Conservation (phyloP, 1,284 basidiomycete genomes). For the Ceratobasidium sp. region DNA sequence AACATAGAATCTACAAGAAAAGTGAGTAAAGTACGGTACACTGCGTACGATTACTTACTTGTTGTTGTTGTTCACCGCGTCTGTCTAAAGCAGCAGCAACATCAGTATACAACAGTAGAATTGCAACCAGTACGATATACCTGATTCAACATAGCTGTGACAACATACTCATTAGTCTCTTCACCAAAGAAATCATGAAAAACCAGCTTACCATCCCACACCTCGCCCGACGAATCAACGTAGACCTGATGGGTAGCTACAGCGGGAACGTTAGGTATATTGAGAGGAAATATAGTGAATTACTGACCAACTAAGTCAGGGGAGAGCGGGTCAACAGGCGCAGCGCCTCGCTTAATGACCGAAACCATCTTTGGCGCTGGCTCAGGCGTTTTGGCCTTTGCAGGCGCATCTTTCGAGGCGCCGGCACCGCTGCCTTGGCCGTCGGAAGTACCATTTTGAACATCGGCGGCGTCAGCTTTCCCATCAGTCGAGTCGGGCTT, state of each 20-base stretch:
- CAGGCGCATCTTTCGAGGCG: constrained; percentile 49
- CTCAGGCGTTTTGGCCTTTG: constrained; percentile 26
- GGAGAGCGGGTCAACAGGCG: constrained; percentile 67
- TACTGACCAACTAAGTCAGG: constrained; percentile 60
- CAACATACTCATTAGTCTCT: background rate
- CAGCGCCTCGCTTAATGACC: constrained; percentile 67
- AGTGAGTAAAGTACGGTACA: too few species aligned
- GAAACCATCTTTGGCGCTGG: constrained; percentile 47
- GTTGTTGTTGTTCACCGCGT: constrained; percentile 37
- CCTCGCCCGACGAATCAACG: constrained; percentile 56
- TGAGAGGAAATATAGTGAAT: background rate
- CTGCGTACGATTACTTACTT: background rate
- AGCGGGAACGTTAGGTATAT: background rate
- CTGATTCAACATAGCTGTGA: constrained; percentile 67
- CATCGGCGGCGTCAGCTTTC: constrained; percentile 48
- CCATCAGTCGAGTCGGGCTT: background rate
- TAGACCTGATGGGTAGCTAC: constrained; percentile 68
- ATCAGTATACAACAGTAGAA: background rate
- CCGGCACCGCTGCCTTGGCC: constrained; percentile 51
- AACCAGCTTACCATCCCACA: constrained; percentile 63
- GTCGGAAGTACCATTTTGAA: constrained; percentile 44
- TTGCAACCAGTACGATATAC: constrained; percentile 2
- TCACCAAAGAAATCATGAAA: background rate
- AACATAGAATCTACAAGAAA: constrained; percentile 61
- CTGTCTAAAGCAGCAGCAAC: background rate